Base-by-base conservation (phyloP, 1,284 basidiomycete genomes). In the Moesziomyces antarcticus region DNA sequence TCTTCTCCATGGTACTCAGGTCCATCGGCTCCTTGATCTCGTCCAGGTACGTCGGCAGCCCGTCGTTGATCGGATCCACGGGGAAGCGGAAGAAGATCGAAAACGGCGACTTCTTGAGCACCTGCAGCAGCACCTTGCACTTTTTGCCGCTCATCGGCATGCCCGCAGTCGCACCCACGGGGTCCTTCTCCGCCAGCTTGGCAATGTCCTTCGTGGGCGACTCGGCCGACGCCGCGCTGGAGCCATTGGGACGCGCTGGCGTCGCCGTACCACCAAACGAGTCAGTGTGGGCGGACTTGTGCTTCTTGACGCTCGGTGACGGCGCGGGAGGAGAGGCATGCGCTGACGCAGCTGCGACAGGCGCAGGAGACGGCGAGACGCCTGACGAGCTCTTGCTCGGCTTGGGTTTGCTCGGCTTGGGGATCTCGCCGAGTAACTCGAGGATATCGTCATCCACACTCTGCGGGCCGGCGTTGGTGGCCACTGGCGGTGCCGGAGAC, bases 1-100 rank as follows among this genome's bases (percentile, higher is more conserved):
- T 94, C 50, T 86, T 87, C 37, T 85, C 84, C 81, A 98, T 93
- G 11, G 95, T 97, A 11, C 89, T 90, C 57, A 98, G 90, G 85
- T 99, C 95, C 94, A 98, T 99, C 7, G 97, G 97, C 70, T 69
- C 47, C 73, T 89, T 87, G 82, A 99, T 97, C 85, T 98, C 97
- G 11, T 97, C 90, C 62, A 92, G 90, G 84, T 99, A 99, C 92
- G 94, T 84, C 91, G 95, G 27, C 91, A 93, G 85, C 92, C 92
- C 51, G 85, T 77, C 82, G 46, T 43, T 69, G 59, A 91, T 85
- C 0, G 95, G 92, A 84, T 99, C 92, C 16, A 99, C 96, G 2
- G 96, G 94, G 20, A 88, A 87, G 43, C 88, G 82, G 86, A 99
- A 99, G 66, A 96, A 91, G 30, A 86, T 84, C 14, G 91, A 89